These are phyloP conservation scores for Candida tropicalis DNA, from an alignment of 1,139 yeast genomes.

Conservation along the genomic window DNA sequence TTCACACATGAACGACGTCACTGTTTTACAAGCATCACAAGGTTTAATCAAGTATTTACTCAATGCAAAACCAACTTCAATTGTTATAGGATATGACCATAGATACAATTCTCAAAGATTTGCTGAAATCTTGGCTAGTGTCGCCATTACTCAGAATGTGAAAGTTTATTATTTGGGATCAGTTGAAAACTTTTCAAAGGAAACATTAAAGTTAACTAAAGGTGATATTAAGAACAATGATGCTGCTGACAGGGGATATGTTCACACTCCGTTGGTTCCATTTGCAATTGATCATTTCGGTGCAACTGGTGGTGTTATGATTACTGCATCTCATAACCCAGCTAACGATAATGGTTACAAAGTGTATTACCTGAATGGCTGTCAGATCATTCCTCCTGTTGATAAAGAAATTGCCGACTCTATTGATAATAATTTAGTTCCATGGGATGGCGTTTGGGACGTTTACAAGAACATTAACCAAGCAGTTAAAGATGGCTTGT, in stretches of 20 bases:
- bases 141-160: constrained; percentile 68
- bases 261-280: constrained; percentile 93
- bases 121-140: constrained; percentile 79
- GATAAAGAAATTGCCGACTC: constrained; percentile 69
- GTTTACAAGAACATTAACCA: constrained; percentile 33
- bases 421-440: constrained; percentile 62
- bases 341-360: constrained; percentile 93
- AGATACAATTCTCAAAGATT: constrained; percentile 76
- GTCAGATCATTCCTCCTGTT: constrained; percentile 94
- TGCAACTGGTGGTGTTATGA: constrained; percentile 88
- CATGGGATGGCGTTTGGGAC: constrained; percentile 62
- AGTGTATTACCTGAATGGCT: constrained; percentile 91
- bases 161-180: constrained; percentile 66
- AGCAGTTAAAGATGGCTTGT: constrained; percentile 24
- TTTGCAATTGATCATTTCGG: constrained; percentile 66
- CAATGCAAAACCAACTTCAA: constrained; percentile 26
- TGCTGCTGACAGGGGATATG: constrained; percentile 31
- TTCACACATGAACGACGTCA: constrained; percentile 84
- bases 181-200: constrained; percentile 30
- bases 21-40: constrained; percentile 90
- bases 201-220: constrained; percentile 22
- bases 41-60: constrained; percentile 73
- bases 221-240: constrained; percentile 8
- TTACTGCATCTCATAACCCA: constrained; percentile 96
- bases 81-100: constrained; percentile 93